Conservation (phyloP, 345 rosid genomes). For the Turritis glabra region DNA sequence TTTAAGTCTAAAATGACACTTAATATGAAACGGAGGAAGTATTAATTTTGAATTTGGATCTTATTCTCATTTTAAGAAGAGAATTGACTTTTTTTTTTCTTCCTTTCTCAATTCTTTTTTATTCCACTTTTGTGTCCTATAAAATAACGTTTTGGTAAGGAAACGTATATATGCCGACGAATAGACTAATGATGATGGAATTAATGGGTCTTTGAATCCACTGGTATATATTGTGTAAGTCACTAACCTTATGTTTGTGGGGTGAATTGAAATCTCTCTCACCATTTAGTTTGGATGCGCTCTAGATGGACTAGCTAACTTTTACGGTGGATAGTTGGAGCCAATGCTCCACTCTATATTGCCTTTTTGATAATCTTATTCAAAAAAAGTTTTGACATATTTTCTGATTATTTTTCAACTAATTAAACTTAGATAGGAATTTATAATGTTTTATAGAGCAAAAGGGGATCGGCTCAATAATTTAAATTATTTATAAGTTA, state of each 20-base stretch:
- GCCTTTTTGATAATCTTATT: background rate
- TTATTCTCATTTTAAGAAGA: conserved; percentile 25
- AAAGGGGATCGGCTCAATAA: too few relatives aligned
- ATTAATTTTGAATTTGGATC: background rate
- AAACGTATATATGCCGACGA: conserved; percentile 18
- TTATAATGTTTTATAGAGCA: too few relatives aligned
- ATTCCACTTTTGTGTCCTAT: conserved; percentile 15
- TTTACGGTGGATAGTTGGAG: conserved; percentile 14
- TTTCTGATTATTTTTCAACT: background rate
- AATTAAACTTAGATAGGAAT: background rate
- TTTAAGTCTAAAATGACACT: too few relatives aligned
- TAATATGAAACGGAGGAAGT: too few relatives aligned
- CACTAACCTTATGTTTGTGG: conserved; percentile 22
- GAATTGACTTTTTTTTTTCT: background rate
- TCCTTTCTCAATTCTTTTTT: background rate
- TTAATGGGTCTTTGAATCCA: conserved; percentile 22
- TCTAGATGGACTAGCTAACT: conserved; percentile 15
- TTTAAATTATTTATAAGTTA: too few relatives aligned
- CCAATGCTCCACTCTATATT: conserved; percentile 6
- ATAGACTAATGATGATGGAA: conserved; percentile 16
- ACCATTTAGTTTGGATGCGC: conserved; percentile 14
- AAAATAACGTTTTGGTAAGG: conserved; percentile 6
- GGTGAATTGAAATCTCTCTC: conserved; percentile 9
- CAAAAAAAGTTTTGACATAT: background rate
- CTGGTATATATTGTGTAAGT: conserved; percentile 4